A percentile compares a stretch with the other conserved stretches of the same genome.
Evolutionary conservation across 805 yeast species (phyloP).

Genomic region (Candida railenensis): DNA sequence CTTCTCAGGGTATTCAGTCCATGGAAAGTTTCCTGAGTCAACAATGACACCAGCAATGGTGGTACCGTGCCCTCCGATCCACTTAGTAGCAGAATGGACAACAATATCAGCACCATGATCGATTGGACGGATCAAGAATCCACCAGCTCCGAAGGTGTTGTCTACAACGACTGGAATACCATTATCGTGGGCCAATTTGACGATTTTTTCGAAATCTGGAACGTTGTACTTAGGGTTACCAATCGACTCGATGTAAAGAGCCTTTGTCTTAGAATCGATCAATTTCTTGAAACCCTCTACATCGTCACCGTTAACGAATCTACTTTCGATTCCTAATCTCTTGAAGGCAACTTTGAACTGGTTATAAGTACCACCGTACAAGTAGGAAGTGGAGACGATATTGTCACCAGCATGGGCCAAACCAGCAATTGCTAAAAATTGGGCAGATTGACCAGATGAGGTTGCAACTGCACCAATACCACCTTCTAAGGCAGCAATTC

Average conservation of each 20-base stretch:
- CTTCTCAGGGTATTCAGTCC: constrained; percentile 79
- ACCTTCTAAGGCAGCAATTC: constrained; percentile 89
- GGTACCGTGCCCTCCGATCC: constrained; percentile 98
- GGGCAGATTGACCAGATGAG: constrained; percentile 97
- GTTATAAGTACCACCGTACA: constrained; percentile 96
- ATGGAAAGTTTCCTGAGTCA: constrained; percentile 91
- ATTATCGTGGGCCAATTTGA: constrained; percentile 74
- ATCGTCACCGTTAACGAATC: constrained; percentile 83
- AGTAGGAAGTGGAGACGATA: constrained; percentile 77
- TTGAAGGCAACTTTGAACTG: constrained; percentile 92
- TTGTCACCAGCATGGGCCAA: constrained; percentile 89
- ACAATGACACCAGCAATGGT: constrained; percentile 90
- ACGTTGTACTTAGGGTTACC: constrained; percentile 93
- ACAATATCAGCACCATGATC: constrained; percentile 91
- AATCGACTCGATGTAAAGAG: constrained; percentile 83
- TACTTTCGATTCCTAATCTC: constrained; percentile 80
- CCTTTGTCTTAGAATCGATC: constrained; percentile 85
- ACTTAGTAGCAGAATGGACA: constrained; percentile 92
- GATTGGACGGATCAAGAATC: constrained; percentile 79
- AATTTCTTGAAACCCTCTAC: constrained; percentile 68
- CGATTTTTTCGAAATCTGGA: constrained; percentile 82
- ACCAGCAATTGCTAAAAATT: constrained; percentile 77
- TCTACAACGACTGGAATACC: constrained; percentile 92
- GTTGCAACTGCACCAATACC: constrained; percentile 90
- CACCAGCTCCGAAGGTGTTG: constrained; percentile 97